Percentiles rank a stretch among this genome's conserved stretches.
These are phyloP conservation scores for Phaeolepiota aurea DNA, from an alignment of 768 basidiomycete genomes.

Conservation along the genomic window DNA sequence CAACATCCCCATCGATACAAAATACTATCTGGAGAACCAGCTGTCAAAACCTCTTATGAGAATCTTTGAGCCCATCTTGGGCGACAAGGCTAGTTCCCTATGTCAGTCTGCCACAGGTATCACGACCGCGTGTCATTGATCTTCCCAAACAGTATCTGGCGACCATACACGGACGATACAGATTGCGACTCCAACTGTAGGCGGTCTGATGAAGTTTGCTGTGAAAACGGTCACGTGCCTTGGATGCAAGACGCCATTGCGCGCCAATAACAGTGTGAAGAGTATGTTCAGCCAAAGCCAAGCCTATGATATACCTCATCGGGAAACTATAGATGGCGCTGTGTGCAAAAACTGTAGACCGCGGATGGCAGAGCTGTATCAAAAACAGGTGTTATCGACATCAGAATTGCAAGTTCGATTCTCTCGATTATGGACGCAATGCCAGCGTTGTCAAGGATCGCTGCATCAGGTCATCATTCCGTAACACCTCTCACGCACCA, in stretches of 20 bases:
- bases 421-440: constrained; percentile 96
- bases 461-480: constrained; percentile 67
- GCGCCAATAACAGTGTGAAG: constrained; percentile 64
- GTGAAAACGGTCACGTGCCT: constrained; percentile 93
- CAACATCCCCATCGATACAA: constrained; percentile 95
- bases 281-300: no score
- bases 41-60: constrained; percentile 94
- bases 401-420: constrained; percentile 87
- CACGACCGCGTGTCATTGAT: not conserved
- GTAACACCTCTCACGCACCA: not conserved
- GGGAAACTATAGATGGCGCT: constrained; percentile 58
- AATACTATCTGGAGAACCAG: constrained; percentile 97
- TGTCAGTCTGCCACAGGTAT: constrained; percentile 54
- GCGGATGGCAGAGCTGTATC: constrained; percentile 81
- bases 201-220: constrained; percentile 98
- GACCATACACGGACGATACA: constrained; percentile 94
- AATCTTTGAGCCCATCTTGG: constrained; percentile 96
- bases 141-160: constrained; percentile 81
- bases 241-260: constrained; percentile 88
- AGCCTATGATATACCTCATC: constrained; percentile 11
- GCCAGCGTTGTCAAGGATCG: constrained; percentile 97
- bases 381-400: constrained; percentile 72
- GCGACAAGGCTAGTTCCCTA: constrained; percentile 81
- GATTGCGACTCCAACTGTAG: constrained; percentile 93
- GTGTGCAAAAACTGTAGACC: constrained; percentile 92